These are phyloP conservation scores for Cetraspora pellucida DNA, from an alignment of 192 early-diverging fungal species.

Conservation along the genomic window DNA sequence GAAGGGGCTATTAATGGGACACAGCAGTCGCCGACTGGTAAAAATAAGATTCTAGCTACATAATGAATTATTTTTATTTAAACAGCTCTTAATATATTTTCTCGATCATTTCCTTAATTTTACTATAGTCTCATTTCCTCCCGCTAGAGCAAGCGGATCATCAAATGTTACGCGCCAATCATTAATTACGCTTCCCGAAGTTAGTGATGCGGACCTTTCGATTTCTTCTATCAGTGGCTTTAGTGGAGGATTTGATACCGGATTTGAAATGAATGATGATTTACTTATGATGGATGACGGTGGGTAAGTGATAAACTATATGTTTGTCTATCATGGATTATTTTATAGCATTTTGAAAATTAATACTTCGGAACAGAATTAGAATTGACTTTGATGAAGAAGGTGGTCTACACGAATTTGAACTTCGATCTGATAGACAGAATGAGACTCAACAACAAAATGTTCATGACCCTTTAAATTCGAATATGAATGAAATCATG, in stretches of 20 bases:
- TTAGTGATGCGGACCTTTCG: background rate
- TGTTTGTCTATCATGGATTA: background rate
- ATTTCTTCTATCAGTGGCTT: background rate
- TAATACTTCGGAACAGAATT: constrained; percentile 11
- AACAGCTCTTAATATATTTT: too few species aligned
- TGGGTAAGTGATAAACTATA: background rate
- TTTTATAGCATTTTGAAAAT: background rate
- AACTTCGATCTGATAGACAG: background rate
- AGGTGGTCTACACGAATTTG: constrained; percentile 22
- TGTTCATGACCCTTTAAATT: background rate
- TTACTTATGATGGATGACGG: constrained; percentile 17
- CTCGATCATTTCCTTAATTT: background rate
- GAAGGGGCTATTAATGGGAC: background rate
- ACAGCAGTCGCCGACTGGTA: background rate
- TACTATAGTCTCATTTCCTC: background rate
- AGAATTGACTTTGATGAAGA: constrained; percentile 29
- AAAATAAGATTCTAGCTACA: background rate
- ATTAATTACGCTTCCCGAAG: constrained; percentile 17
- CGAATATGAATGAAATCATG: background rate
- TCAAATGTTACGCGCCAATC: background rate
- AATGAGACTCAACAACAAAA: background rate
- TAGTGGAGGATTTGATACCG: background rate
- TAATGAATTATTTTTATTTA: background rate
- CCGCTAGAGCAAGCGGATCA: background rate
- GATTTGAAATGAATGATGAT: constrained; percentile 9